These are phyloP conservation scores for Apiotrichum laibachii DNA, from an alignment of 1,284 basidiomycete genomes.

Conservation along the genomic window DNA sequence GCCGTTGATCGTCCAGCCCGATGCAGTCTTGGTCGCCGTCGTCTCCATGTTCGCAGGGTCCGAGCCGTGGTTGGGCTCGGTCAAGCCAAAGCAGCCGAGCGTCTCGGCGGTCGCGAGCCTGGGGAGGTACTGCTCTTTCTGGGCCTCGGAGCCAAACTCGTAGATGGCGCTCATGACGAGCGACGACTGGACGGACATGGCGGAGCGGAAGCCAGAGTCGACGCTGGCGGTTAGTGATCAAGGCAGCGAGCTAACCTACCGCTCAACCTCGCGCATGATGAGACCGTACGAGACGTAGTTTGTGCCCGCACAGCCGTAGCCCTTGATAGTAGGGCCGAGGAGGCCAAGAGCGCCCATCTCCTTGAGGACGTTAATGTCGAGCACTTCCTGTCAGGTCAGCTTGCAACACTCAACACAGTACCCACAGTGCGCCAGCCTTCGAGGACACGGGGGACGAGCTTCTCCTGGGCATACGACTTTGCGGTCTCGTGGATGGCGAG, in stretches of 20 bases:
- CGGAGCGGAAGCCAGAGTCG: slow-evolving; percentile 93
- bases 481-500: slow-evolving; percentile 86
- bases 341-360: slow-evolving; percentile 93
- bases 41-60: slow-evolving; percentile 95
- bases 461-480: slow-evolving; percentile 78
- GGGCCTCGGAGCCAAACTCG: slow-evolving; percentile 79
- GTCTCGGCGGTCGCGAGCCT: slow-evolving; percentile 8
- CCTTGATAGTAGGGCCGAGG: slow-evolving; percentile 85
- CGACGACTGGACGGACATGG: slow-evolving; percentile 93
- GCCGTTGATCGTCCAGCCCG: slow-evolving; percentile 81
- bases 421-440: slow-evolving; percentile 86
- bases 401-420: neutral
- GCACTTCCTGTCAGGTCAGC: slow-evolving; percentile 58
- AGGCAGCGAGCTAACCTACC: slow-evolving; percentile 40
- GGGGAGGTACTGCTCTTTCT: slow-evolving; percentile 89
- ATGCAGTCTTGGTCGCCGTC: slow-evolving; percentile 74
- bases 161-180: slow-evolving; percentile 97
- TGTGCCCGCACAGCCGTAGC: slow-evolving; percentile 93
- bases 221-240: slow-evolving; percentile 65
- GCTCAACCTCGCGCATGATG: slow-evolving; percentile 87
- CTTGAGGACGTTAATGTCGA: slow-evolving; percentile 71
- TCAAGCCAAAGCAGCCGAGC: slow-evolving; percentile 89
- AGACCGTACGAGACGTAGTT: slow-evolving; percentile 89
- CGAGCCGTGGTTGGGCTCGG: slow-evolving; percentile 94
- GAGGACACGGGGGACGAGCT: slow-evolving; percentile 76